Conservation (phyloP, 352 stramenopile genomes). For the Phytophthora pinifolia region DNA sequence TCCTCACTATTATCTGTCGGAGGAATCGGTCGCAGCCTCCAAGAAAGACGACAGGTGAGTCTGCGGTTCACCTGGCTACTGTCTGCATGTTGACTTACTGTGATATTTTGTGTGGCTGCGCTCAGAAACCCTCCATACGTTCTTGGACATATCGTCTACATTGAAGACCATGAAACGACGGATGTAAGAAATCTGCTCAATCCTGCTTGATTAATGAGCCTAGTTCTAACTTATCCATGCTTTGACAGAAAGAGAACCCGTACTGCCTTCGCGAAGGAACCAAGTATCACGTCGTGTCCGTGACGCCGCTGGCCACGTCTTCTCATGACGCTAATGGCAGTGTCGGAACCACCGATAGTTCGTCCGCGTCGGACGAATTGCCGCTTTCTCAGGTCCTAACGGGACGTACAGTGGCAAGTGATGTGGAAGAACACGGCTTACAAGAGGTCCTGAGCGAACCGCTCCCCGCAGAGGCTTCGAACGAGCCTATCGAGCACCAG, state of each 20-base stretch:
- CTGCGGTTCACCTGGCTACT: background rate
- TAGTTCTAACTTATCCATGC: constrained; percentile 4
- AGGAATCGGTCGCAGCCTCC: constrained; percentile 74
- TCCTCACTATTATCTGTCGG: constrained; percentile 79
- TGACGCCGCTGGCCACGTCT: constrained; percentile 57
- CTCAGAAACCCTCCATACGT: constrained; percentile 70
- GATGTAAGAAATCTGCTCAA: constrained; percentile 27
- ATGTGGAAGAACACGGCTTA: constrained; percentile 30
- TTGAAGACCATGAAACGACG: constrained; percentile 75
- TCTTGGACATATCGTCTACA: constrained; percentile 80
- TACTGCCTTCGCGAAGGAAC: constrained; percentile 72
- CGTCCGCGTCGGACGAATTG: constrained; percentile 50
- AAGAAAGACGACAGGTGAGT: constrained; percentile 55
- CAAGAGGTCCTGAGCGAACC: constrained; percentile 26
- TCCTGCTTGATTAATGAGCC: constrained; percentile 3
- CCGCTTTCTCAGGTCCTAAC: constrained; percentile 67
- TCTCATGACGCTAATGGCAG: constrained; percentile 38
- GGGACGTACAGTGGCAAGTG: constrained; percentile 38
- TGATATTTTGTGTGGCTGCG: constrained; percentile 2
- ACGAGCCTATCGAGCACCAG: constrained; percentile 45
- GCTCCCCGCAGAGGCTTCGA: constrained; percentile 9
- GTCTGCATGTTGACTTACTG: background rate
- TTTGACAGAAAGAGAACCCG: constrained; percentile 49
- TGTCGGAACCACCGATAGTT: constrained; percentile 23
- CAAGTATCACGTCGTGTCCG: constrained; percentile 73